Evolutionary conservation across 768 basidiomycete genomes (phyloP), one percentile per base, ranked within the genome.

Genomic region (Lenzites betulinus): DNA sequence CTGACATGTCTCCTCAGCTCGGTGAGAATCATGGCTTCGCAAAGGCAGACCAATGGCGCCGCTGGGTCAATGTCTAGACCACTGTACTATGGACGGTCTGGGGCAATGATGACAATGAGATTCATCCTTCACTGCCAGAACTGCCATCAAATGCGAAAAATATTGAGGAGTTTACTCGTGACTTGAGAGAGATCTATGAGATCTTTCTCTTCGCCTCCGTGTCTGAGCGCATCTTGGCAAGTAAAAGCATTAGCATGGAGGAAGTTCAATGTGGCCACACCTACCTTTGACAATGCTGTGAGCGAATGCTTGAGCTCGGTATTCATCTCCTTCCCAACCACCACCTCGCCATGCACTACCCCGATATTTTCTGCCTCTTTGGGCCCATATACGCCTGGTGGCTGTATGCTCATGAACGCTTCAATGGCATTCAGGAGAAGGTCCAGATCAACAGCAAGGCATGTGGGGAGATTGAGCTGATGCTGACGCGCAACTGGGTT

Each of bases 301-400:
- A 13, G 1, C 18, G 35, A 1, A 44, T 52, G 42, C 30, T 59
- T 0, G 3, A 13, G 12, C 58, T 59, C 7, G 36, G 51, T 15
- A 30, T 59, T 15, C 58, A 52, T 8, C 28, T 59, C 13, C 9
- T 59, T 0, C 50, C 51, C 1, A 59, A 59, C 35, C 42, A 38
- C 18, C 58, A 59, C 23, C 42, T 39, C 12, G 58, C 58, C 7
- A 52, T 59, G 58, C 58, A 59, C 23, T 59, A 59, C 30, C 51
- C 43, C 2, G 15, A 36, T 6, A 23, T 59, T 22, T 59, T 52
- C 43, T 6, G 23, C 0, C 43, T 46, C 33, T 59, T 59, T 18
- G 53, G 59, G 0, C 59, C 59, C 0, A 52, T 54, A 2, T 55
- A 54, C 7, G 52, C 52, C 35, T 60, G 59, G 59, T 60, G 59